Evolutionary conservation across 108 stramenopile species (phyloP).

Genomic region (Pseudonitzschia multistriata): DNA sequence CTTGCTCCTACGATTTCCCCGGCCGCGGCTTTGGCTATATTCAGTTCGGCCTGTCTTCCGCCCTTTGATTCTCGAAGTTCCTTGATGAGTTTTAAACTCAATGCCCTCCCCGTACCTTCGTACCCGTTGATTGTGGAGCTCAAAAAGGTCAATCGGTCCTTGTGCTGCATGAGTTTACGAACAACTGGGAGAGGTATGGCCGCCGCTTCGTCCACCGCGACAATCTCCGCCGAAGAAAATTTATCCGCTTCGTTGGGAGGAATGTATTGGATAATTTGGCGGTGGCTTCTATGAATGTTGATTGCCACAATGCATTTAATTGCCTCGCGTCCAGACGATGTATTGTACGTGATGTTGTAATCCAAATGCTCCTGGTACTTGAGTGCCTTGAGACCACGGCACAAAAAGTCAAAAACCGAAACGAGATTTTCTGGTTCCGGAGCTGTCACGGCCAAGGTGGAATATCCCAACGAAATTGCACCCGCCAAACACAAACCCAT

Average conservation of each 20-base stretch:
- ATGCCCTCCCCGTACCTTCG: slow-evolving; percentile 97
- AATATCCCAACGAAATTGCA: slow-evolving; percentile 93
- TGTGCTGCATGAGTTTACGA: slow-evolving; percentile 71
- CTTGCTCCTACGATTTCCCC: slow-evolving; percentile 63
- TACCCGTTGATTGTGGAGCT: slow-evolving; percentile 98
- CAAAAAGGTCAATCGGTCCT: slow-evolving; percentile 86
- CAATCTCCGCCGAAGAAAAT: slow-evolving; percentile 93
- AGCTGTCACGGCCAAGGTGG: slow-evolving; percentile 93
- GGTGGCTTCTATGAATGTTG: slow-evolving; percentile 82
- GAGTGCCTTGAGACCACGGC: slow-evolving; percentile 89
- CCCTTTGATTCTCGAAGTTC: slow-evolving; percentile 85
- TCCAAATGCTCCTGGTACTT: slow-evolving; percentile 98
- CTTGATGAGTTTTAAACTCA: slow-evolving; percentile 96
- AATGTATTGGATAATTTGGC: slow-evolving; percentile 94
- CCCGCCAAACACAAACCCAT: slow-evolving; percentile 97
- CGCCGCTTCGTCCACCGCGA: slow-evolving; percentile 99
- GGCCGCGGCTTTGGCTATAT: slow-evolving; percentile 66
- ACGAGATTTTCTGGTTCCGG: slow-evolving; percentile 98
- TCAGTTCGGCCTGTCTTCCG: slow-evolving; percentile 42
- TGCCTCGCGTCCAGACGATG: slow-evolving; percentile 70
- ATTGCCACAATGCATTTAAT: slow-evolving; percentile 88
- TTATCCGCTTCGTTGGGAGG: slow-evolving; percentile 82
- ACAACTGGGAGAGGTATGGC: slow-evolving; percentile 98
- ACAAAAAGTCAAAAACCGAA: slow-evolving; percentile 95
- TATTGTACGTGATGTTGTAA: slow-evolving; percentile 84